Evolutionary conservation across 768 basidiomycete genomes (phyloP).

Genomic region (Suillus subluteus): DNA sequence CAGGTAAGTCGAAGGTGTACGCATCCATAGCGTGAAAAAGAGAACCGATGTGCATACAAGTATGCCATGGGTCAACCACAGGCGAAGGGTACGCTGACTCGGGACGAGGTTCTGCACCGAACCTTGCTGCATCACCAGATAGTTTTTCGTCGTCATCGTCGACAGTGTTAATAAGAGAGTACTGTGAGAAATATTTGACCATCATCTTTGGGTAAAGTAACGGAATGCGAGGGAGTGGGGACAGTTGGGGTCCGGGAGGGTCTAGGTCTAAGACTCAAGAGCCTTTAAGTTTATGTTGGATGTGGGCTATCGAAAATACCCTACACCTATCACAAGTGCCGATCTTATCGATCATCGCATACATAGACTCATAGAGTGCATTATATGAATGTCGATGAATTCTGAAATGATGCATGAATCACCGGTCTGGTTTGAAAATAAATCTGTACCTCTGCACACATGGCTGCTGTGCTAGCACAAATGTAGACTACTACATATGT

Average conservation of each 20-base stretch:
- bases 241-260: not conserved
- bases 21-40: constrained; percentile 17
- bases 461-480: too few relatives aligned
- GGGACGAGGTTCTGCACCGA: not conserved
- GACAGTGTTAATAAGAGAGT: not conserved
- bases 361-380: not conserved
- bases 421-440: too few relatives aligned
- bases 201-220: not conserved
- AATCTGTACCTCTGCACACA: too few relatives aligned
- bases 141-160: constrained; percentile 5
- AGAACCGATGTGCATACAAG: constrained; percentile 1
- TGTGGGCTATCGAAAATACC: not conserved
- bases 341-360: not conserved
- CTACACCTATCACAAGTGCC: too few relatives aligned
- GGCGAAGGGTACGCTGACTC: not conserved
- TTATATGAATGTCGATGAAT: not conserved
- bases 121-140: not conserved
- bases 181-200: constrained; percentile 1
- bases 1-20: not conserved
- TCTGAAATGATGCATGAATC: too few relatives aligned
- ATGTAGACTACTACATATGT: too few relatives aligned
- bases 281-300: not conserved
- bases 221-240: not conserved
- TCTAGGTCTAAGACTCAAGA: not conserved
- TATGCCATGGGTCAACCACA: constrained; percentile 12